Evolutionary conservation across 306 rosid genomes (phyloP), one percentile per base, ranked within the genome.

Genomic region (Chamaecrista fasciculata): DNA sequence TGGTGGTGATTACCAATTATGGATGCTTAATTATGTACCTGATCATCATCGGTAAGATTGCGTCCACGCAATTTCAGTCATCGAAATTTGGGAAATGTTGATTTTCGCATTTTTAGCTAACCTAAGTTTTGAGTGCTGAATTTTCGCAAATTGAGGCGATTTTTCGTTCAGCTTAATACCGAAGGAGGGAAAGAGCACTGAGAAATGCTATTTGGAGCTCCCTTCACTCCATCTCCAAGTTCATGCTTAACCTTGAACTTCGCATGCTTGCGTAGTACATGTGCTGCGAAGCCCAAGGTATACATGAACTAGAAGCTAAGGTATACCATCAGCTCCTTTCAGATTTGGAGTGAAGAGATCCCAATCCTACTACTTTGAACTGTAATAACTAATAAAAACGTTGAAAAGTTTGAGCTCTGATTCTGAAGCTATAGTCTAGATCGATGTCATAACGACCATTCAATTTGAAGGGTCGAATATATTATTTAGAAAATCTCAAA

Each of bases 11-110:
- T 49, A 94, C 95, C 2, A 90, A 86, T 72, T 67, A 84, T 44
- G 97, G 99, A 4, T 82, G 84, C 51, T 82, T 91, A 66, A 86
- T 94, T 76, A 86, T 94, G 84, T 86, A 78, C 85, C 83, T 78
- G 2, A 94, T 94, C 11, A 94, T 94, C 39, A 85, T 91, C 11
- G 97, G 97, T 94, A 49, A 89, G 79, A 15, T 25, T 29, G 18
- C 1, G 6, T 25, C 46, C 28, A 1, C 33, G 10, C 24, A 47
- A 18, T 47, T 5, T 18, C 23, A 47, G 4, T 6, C 24, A 0
- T 18, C 31, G 40, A 37, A 29, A 18, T 4, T 62, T 69, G 29
- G 49, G 65, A 49, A 42, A 2, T 11, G 39, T 68, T 2, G 11
- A 58, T 5, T 24, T 67, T 6, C 53, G 39, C 11, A 1, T 21